phyloP scores from a whole-genome alignment of 1,139 yeast species.

The Hyphopichia pseudoburtonii region DNA sequence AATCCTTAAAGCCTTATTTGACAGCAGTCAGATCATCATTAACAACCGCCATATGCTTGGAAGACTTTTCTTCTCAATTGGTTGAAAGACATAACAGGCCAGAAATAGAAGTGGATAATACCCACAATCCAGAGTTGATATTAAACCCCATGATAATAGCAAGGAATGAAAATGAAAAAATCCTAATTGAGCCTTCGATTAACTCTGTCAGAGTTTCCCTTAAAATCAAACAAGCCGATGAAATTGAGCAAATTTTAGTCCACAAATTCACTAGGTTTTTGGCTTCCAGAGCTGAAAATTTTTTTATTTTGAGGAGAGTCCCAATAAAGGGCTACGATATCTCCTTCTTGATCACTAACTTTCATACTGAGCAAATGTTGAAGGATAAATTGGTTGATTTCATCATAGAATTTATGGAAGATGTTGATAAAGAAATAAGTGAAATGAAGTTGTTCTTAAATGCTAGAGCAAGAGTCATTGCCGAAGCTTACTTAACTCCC shows the following conservation, averaged over 20 bases:
- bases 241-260: slow-evolving; percentile 90
- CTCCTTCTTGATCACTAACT: slow-evolving; percentile 88
- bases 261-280: slow-evolving; percentile 91
- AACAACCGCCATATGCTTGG: slow-evolving; percentile 92
- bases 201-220: slow-evolving; percentile 88
- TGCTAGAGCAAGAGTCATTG: slow-evolving; percentile 97
- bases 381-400: slow-evolving; percentile 95
- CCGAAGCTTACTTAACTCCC: slow-evolving; percentile 86
- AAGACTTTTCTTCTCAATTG: slow-evolving; percentile 91
- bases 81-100: slow-evolving; percentile 98
- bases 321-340: slow-evolving; percentile 93
- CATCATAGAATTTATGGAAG: slow-evolving; percentile 98
- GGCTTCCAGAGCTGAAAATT: slow-evolving; percentile 94
- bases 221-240: slow-evolving; percentile 95
- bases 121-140: slow-evolving; percentile 72
- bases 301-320: slow-evolving; percentile 84
- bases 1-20: slow-evolving; percentile 92
- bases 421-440: slow-evolving; percentile 96
- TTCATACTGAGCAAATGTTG: slow-evolving; percentile 94
- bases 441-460: slow-evolving; percentile 96
- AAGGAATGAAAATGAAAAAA: slow-evolving; percentile 91
- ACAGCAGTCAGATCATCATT: slow-evolving; percentile 92
- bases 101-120: slow-evolving; percentile 77
- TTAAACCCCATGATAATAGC: slow-evolving; percentile 89
- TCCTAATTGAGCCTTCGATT: slow-evolving; percentile 89